These are phyloP conservation scores for Rugonectria rugulosa DNA, from an alignment of 2,329 filamentous ascomycete species.

Conservation along the genomic window DNA sequence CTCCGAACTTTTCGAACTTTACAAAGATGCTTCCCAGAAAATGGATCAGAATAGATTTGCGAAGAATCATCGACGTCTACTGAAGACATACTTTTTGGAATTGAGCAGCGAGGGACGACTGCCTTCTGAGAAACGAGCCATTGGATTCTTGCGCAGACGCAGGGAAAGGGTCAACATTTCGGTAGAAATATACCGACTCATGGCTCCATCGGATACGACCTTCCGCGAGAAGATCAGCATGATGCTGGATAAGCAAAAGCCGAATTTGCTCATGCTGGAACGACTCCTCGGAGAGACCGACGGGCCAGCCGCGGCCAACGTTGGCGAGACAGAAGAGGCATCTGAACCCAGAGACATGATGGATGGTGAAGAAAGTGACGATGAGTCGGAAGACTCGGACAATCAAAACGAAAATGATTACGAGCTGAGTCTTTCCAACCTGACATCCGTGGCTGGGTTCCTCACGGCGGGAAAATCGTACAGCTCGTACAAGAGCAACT, in stretches of 20 bases:
- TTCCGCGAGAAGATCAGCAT: not conserved
- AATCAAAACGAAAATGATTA: not conserved
- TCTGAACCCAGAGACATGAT: too few relatives aligned
- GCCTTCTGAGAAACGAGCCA: not conserved
- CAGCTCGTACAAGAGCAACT: not conserved
- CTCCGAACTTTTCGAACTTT: not conserved
- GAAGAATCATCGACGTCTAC: not conserved
- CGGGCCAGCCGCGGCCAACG: too few relatives aligned
- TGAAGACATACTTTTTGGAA: not conserved
- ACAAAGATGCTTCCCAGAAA: not conserved
- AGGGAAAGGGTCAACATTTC: not conserved
- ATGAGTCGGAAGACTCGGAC: not conserved
- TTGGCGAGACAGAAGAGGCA: too few relatives aligned
- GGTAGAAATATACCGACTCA: not conserved
- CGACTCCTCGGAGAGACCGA: too few relatives aligned
- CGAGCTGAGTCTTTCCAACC: not conserved
- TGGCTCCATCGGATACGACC: not conserved
- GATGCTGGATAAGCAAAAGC: not conserved
- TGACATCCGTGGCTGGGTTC: not conserved
- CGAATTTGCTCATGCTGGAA: too few relatives aligned
- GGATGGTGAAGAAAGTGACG: too few relatives aligned
- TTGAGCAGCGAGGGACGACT: not conserved
- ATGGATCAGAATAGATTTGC: not conserved
- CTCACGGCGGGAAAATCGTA: not conserved
- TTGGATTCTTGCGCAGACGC: not conserved